A percentile compares a stretch with the other conserved stretches of the same genome.
Evolutionary conservation across 306 rosid genomes (phyloP).

Genomic region (Begonia fuchsioides): DNA sequence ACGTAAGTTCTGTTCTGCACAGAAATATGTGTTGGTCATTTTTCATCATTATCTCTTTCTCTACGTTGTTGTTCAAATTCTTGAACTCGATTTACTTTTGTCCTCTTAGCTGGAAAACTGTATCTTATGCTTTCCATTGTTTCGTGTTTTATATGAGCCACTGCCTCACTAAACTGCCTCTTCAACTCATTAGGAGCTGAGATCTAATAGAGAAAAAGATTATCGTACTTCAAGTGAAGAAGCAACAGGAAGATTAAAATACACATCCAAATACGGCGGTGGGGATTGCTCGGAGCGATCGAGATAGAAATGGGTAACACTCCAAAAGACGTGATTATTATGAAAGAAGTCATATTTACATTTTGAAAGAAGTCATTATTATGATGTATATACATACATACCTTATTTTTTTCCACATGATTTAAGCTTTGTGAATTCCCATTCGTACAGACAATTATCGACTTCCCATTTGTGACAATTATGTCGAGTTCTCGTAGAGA

Average conservation of each 20-base stretch:
- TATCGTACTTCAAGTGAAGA: slow-evolving; percentile 18
- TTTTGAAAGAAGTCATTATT: slow-evolving; percentile 10
- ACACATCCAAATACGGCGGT: slow-evolving; percentile 24
- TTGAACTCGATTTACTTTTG: no score
- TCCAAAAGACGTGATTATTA: slow-evolving; percentile 13
- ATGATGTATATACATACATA: slow-evolving; percentile 4
- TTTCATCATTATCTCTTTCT: no score
- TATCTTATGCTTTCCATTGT: background rate
- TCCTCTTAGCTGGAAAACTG: background rate
- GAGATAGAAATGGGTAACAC: slow-evolving; percentile 30
- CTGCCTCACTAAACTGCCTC: background rate
- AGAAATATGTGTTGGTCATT: no score
- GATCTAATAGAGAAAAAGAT: slow-evolving; percentile 49
- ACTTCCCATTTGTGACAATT: no score
- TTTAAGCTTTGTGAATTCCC: no score
- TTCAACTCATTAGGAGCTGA: slow-evolving; percentile 36
- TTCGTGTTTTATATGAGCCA: background rate
- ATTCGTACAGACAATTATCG: no score
- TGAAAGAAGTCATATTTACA: slow-evolving; percentile 18
- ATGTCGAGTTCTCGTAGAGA: no score
- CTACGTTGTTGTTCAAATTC: no score
- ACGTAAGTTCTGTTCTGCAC: no score
- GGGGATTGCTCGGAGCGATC: slow-evolving; percentile 24
- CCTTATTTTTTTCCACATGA: background rate
- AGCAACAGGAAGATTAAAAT: slow-evolving; percentile 19